Conservation (phyloP, 2,329 filamentous ascomycete species). For the Graphium sp. region DNA sequence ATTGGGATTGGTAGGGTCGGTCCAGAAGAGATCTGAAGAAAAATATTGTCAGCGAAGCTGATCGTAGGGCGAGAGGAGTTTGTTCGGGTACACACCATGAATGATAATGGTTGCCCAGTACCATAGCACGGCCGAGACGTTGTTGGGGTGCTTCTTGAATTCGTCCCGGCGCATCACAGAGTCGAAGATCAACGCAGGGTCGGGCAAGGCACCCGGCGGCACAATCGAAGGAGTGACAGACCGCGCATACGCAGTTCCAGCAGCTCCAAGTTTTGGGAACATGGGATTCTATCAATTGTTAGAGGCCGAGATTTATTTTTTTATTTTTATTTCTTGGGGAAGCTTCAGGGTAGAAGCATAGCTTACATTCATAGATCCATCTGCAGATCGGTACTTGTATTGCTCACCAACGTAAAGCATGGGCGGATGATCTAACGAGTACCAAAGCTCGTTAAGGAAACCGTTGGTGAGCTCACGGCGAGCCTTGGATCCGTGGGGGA, state of each 20-base stretch:
- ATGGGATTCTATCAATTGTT: constrained; percentile 37
- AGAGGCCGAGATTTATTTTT: not conserved
- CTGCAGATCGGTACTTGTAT: constrained; percentile 48
- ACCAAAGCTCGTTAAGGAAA: constrained; percentile 56
- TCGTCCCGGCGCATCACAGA: constrained; percentile 34
- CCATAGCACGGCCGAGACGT: constrained; percentile 55
- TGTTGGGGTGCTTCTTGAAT: constrained; percentile 48
- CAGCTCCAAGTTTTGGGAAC: constrained; percentile 48
- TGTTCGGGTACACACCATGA: constrained; percentile 38
- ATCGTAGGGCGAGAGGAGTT: not conserved
- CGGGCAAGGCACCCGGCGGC: constrained; percentile 48
- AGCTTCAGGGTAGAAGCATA: not conserved
- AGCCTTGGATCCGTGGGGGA: constrained; percentile 44
- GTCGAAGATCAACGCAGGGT: constrained; percentile 47
- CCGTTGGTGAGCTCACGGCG: constrained; percentile 46
- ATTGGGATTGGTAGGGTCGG: constrained; percentile 40
- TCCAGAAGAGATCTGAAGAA: constrained; percentile 49
- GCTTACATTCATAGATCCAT: constrained; percentile 50
- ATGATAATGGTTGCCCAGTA: constrained; percentile 61
- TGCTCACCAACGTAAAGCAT: constrained; percentile 45
- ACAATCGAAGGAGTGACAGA: constrained; percentile 41
- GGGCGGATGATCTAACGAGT: constrained; percentile 56
- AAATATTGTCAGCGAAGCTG: not conserved
- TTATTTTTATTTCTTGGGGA: constrained; percentile 1
- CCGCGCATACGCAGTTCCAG: constrained; percentile 49